Base-by-base conservation (phyloP, 1,284 basidiomycete species). In the Austroboletus sp. region DNA sequence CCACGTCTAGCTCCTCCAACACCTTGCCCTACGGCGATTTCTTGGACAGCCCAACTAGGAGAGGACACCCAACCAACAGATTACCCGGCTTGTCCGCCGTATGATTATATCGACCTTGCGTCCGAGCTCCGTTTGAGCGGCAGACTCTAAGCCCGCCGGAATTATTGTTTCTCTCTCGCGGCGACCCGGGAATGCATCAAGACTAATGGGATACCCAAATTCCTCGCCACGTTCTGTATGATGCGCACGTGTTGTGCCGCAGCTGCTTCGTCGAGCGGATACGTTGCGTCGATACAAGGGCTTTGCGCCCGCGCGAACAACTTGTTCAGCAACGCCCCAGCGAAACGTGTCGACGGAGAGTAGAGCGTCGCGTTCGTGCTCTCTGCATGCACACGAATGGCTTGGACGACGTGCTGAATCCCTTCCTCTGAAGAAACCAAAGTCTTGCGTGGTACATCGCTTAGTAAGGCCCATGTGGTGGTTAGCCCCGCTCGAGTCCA, bases 321-420 rank as follows among this genome's bases (percentile, higher is more conserved):
- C 87, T 0, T 78, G 79, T 43, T 75, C 68, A 0, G 94, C 93
- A 0, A 98, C 94, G 1, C 78, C 71, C 30, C 82, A 76, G 4
- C 94, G 84, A 73, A 96, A 98, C 0, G 96, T 98, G 65, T 98
- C 94, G 32, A 98, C 73, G 45, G 89, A 94, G 56, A 98, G 80
- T 0, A 84, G 79, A 2, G 76, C 61, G 0, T 66, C 52, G 5
- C 67, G 53, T 3, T 52, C 0, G 50, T 48, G 1, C 49, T 45
- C 1, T 53, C 51, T 12, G 57, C 39, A 12, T 54, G 52, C 2
- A 50, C 8, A 1, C 76, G 67, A 27, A 79, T 65, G 1, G 69
- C 70, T 27, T 70, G 50, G 39, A 95, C 75, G 35, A 87, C 85
- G 27, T 89, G 74, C 1, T 64, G 53, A 19, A 80, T 75, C 60